These are phyloP conservation scores for Pseudogymnoascus sp. DNA, from an alignment of 2,329 filamentous ascomycete species.

Conservation along the genomic window DNA sequence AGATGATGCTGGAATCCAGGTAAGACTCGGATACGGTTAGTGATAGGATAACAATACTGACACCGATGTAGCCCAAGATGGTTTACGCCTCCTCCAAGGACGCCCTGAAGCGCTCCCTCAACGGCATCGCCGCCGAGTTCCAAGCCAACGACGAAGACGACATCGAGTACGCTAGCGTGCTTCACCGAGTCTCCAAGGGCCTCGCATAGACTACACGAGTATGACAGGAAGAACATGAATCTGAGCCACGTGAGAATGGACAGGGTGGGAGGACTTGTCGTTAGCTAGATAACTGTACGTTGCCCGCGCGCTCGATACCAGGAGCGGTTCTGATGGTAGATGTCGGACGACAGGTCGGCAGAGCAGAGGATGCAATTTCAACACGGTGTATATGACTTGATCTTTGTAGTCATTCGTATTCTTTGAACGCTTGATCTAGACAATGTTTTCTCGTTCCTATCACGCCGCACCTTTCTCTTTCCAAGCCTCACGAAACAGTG, in stretches of 20 bases:
- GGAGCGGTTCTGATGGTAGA: conserved; percentile 3
- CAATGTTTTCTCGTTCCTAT: background rate
- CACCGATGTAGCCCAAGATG: conserved; percentile 65
- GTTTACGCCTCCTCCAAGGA: conserved; percentile 85
- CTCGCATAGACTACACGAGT: conserved; percentile 35
- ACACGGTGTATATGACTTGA: conserved; percentile 4
- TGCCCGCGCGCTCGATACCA: conserved; percentile 3
- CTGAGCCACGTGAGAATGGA: conserved; percentile 5
- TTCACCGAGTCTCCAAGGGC: conserved; percentile 57
- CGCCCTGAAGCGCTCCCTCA: conserved; percentile 70
- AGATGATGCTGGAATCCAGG: conserved; percentile 71
- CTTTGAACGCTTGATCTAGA: background rate
- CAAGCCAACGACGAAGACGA: conserved; percentile 80
- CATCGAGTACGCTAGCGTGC: conserved; percentile 66
- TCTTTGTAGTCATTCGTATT: background rate
- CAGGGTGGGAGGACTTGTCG: conserved; percentile 14
- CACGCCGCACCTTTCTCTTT: conserved; percentile 27
- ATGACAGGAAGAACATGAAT: background rate
- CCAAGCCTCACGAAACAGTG: conserved; percentile 66
- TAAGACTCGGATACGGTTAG: conserved; percentile 35
- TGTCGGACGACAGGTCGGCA: conserved; percentile 4
- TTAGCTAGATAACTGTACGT: background rate
- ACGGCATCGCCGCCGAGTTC: conserved; percentile 65
- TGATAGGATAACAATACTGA: conserved; percentile 10
- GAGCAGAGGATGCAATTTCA: conserved; percentile 3